Evolutionary conservation across 78 protist genomes (phyloP).

Genomic region (Dictyostelium purpureum): DNA sequence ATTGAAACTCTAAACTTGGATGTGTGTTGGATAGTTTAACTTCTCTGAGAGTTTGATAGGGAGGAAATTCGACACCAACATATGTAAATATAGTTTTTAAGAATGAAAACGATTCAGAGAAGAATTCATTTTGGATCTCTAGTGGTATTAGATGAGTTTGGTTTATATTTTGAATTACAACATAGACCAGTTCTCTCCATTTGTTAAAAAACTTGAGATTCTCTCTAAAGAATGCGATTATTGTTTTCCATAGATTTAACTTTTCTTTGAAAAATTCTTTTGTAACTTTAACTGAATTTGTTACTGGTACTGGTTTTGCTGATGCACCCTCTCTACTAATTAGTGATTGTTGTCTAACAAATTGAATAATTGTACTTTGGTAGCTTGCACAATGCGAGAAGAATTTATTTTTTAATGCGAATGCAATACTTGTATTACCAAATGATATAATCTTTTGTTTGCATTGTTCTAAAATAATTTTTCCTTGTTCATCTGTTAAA

Average conservation of each 20-base stretch:
- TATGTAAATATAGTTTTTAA: background rate
- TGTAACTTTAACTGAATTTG: background rate
- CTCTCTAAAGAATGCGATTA: background rate
- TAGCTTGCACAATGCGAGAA: background rate
- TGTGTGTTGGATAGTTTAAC: background rate
- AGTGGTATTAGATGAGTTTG: background rate
- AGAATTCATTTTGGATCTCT: background rate
- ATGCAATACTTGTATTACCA: background rate
- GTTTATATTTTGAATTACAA: background rate
- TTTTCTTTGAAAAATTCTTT: background rate
- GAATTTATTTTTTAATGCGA: background rate
- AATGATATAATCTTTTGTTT: background rate
- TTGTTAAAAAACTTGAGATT: background rate
- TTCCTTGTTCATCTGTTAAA: background rate
- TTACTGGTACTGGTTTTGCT: background rate
- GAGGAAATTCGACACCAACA: background rate
- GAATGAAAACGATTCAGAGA: background rate
- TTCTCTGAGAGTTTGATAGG: background rate
- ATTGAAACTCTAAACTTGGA: slow-evolving; percentile 6
- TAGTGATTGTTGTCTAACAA: background rate
- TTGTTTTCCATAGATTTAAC: background rate
- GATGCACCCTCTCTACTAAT: too few species aligned
- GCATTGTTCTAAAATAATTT: background rate
- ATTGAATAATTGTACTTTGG: background rate
- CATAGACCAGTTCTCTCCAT: background rate